Conservation (phyloP, 2,329 filamentous ascomycete species). For the Epichloe typhina region DNA sequence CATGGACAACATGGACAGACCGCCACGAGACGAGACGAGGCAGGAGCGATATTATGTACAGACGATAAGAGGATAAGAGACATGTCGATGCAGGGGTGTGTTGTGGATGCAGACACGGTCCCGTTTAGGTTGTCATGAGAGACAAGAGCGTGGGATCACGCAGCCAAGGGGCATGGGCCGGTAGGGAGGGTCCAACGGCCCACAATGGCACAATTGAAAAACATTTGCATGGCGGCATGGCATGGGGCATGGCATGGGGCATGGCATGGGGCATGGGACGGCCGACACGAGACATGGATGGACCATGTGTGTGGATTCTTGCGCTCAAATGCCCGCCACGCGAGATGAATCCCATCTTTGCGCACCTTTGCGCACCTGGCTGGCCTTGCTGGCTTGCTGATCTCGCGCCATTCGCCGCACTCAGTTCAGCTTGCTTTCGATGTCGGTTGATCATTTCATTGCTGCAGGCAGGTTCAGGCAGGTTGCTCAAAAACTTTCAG, state of each 20-base stretch:
- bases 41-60: not conserved
- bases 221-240: not conserved
- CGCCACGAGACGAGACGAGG: not conserved
- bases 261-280: not conserved
- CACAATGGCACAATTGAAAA: not conserved
- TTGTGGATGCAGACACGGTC: not conserved
- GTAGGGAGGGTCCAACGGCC: not conserved
- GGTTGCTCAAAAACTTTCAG: not conserved
- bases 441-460: too few relatives aligned
- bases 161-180: not conserved
- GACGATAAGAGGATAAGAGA: not conserved
- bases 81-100: not conserved
- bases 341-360: not conserved
- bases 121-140: constrained; percentile 2
- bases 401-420: not conserved
- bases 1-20: not conserved
- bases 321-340: not conserved
- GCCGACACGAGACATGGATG: not conserved
- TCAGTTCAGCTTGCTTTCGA: too few relatives aligned
- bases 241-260: not conserved
- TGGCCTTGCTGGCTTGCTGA: not conserved
- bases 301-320: not conserved
- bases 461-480: too few relatives aligned
- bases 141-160: constrained; percentile 3
- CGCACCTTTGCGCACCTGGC: not conserved